A percentile compares a stretch with the other conserved stretches of the same genome.
phyloP scores from a whole-genome alignment of 169 alveolate species.

The Fabrea salina region DNA sequence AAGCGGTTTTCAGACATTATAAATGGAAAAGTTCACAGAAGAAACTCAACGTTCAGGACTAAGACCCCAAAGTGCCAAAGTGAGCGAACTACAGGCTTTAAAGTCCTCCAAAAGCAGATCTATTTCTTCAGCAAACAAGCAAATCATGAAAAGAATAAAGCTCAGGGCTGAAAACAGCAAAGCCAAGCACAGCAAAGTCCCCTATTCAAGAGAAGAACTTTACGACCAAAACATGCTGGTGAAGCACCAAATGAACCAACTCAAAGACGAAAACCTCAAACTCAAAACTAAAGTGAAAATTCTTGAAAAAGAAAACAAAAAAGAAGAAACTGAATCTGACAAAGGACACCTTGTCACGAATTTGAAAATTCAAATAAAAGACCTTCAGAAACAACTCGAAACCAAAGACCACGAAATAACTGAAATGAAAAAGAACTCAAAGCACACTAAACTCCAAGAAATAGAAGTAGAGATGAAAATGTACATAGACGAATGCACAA shows the following conservation, averaged over 20 bases:
- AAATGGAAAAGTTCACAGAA: not conserved
- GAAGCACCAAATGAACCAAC: constrained; percentile 29
- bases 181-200: not conserved
- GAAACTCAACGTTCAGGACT: no score
- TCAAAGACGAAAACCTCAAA: constrained; percentile 45
- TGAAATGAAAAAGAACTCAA: constrained; percentile 41
- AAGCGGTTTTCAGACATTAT: not conserved
- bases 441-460: constrained; percentile 46
- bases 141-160: not conserved
- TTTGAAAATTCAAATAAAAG: constrained; percentile 34
- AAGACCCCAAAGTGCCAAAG: constrained; percentile 15
- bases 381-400: constrained; percentile 26
- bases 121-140: not conserved
- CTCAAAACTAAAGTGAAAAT: constrained; percentile 38
- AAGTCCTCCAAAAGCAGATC: not conserved
- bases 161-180: not conserved
- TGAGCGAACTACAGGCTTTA: not conserved
- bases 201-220: constrained; percentile 12
- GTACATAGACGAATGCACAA: constrained; percentile 59
- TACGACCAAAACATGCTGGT: constrained; percentile 40
- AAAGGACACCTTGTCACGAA: constrained; percentile 4
- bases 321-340: constrained; percentile 41
- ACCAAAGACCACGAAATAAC: constrained; percentile 39
- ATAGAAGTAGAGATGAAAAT: constrained; percentile 53
- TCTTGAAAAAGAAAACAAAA: constrained; percentile 40